Conservation (phyloP, 345 rosid species). For the Pistacia atlantica region DNA sequence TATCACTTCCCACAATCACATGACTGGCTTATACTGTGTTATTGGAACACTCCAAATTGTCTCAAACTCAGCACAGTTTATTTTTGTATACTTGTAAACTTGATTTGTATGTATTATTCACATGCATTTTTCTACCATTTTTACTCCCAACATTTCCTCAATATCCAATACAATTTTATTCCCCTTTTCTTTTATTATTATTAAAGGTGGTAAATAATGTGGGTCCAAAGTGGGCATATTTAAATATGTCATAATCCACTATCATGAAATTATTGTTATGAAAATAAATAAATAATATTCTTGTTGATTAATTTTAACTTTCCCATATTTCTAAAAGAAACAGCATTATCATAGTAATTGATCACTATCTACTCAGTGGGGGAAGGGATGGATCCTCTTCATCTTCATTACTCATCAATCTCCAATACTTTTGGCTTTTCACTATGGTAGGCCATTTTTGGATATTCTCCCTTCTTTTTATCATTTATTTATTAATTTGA, state of each 20-base stretch:
- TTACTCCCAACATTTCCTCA: conserved; percentile 1
- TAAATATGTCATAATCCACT: background rate
- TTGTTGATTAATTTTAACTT: conserved; percentile 11
- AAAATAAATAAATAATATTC: too few relatives aligned
- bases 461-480: background rate
- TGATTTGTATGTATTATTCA: conserved; percentile 17
- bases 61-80: background rate
- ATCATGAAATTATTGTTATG: too few relatives aligned
- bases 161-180: background rate
- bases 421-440: conserved; percentile 9
- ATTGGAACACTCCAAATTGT: conserved; percentile 1
- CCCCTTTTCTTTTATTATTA: background rate
- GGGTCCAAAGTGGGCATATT: conserved; percentile 9
- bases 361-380: background rate
- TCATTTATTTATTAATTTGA: too few relatives aligned
- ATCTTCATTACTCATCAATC: too few relatives aligned
- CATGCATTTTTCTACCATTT: conserved; percentile 20
- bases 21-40: background rate
- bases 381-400: background rate
- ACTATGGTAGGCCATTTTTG: conserved; percentile 15
- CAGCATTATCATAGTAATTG: conserved; percentile 23
- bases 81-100: background rate
- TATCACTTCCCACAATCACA: background rate
- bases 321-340: conserved; percentile 24
- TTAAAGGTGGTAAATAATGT: background rate